Evolutionary conservation across 108 stramenopile species (phyloP).

Genomic region (Skeletonema grethae): DNA sequence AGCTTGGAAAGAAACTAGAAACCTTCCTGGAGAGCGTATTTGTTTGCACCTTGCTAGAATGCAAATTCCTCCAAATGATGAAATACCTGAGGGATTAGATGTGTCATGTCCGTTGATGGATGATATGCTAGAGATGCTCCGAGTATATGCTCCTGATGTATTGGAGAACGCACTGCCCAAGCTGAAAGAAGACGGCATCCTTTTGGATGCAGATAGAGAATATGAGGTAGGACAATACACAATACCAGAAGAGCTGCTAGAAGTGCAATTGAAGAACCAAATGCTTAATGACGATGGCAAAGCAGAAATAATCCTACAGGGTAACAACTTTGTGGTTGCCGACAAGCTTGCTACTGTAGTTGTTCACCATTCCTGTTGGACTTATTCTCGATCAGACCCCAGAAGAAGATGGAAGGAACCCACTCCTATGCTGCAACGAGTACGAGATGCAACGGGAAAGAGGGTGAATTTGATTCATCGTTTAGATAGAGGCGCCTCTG

Average conservation of each 20-base stretch:
- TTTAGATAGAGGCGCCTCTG: slow-evolving; percentile 56
- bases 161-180: slow-evolving; percentile 52
- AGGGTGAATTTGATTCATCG: slow-evolving; percentile 55
- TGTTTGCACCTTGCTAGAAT: slow-evolving; percentile 72
- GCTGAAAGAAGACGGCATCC: slow-evolving; percentile 69
- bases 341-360: slow-evolving; percentile 42
- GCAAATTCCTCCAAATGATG: slow-evolving; percentile 51
- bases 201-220: slow-evolving; percentile 30
- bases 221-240: slow-evolving; percentile 45
- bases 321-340: slow-evolving; percentile 42
- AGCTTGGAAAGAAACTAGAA: slow-evolving; percentile 64
- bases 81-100: slow-evolving; percentile 64
- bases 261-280: slow-evolving; percentile 7
- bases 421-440: slow-evolving; percentile 53
- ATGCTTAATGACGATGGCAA: slow-evolving; percentile 10
- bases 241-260: slow-evolving; percentile 23
- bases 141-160: slow-evolving; percentile 67
- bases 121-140: slow-evolving; percentile 74
- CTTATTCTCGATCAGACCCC: slow-evolving; percentile 10
- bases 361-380: slow-evolving; percentile 44
- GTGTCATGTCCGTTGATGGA: slow-evolving; percentile 56
- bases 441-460: slow-evolving; percentile 40
- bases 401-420: slow-evolving; percentile 26
- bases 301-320: slow-evolving; percentile 36
- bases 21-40: slow-evolving; percentile 68